Conservation (phyloP, 2,329 filamentous ascomycete species). For the Fusarium torulosum region DNA sequence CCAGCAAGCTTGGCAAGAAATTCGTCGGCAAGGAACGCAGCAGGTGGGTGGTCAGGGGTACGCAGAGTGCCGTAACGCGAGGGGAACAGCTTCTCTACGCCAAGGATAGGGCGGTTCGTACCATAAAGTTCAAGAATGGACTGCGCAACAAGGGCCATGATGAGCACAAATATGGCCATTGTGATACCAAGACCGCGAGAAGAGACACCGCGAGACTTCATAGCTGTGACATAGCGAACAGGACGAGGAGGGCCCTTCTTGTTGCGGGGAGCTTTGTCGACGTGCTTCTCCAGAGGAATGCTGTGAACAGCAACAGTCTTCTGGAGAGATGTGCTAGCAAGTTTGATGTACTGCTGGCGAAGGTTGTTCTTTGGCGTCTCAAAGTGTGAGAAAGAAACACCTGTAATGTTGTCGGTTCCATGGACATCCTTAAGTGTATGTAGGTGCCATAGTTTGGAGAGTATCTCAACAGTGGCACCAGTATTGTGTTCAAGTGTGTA, state of each 20-base stretch:
- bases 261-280: constrained; percentile 54
- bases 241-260: constrained; percentile 59
- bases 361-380: constrained; percentile 62
- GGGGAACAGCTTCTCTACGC: constrained; percentile 68
- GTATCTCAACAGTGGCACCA: constrained; percentile 60
- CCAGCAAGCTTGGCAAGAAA: constrained; percentile 56
- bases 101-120: constrained; percentile 66
- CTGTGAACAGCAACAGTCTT: constrained; percentile 85
- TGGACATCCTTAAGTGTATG: constrained; percentile 67
- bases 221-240: constrained; percentile 77
- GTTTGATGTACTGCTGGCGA: constrained; percentile 66
- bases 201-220: constrained; percentile 66
- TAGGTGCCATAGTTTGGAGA: constrained; percentile 66
- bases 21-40: constrained; percentile 48
- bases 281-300: constrained; percentile 72
- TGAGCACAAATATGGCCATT: constrained; percentile 67
- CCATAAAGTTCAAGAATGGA: constrained; percentile 74
- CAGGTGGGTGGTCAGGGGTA: constrained; percentile 43
- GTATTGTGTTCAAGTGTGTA: constrained; percentile 79
- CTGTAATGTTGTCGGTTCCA: constrained; percentile 67
- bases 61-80: constrained; percentile 54
- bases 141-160: constrained; percentile 73
- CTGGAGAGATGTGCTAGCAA: constrained; percentile 84
- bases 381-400: constrained; percentile 70
- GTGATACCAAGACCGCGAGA: constrained; percentile 65